Percentiles rank a stretch among this genome's conserved stretches.
Conservation (phyloP, 257 asterid species). For the Lavandula angustifolia region DNA sequence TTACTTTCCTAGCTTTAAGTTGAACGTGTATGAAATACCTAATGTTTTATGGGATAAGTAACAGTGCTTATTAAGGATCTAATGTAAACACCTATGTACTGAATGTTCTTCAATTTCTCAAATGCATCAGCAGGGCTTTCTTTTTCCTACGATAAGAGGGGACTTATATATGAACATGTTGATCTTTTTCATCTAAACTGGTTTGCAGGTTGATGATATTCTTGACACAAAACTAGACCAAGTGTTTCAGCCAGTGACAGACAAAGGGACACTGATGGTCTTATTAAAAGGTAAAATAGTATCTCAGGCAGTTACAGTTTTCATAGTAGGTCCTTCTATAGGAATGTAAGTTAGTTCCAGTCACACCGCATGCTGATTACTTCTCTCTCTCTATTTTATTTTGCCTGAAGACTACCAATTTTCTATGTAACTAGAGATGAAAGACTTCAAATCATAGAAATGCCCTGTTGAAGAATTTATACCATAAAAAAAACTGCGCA, state of each 20-base stretch:
- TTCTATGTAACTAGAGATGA: neutral
- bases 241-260: slow-evolving; percentile 81
- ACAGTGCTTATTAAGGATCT: too few species aligned
- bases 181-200: slow-evolving; percentile 27
- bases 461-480: slow-evolving; percentile 19
- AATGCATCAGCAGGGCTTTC: neutral
- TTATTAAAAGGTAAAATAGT: slow-evolving; percentile 66
- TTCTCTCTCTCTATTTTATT: neutral
- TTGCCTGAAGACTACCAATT: slow-evolving; percentile 3
- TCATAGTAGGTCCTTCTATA: slow-evolving; percentile 9
- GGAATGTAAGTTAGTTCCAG: neutral
- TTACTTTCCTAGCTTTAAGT: slow-evolving; percentile 10
- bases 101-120: too few species aligned
- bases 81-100: too few species aligned
- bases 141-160: slow-evolving; percentile 1
- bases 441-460: slow-evolving; percentile 22
- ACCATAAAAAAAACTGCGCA: slow-evolving; percentile 19
- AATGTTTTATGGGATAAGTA: neutral
- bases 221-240: slow-evolving; percentile 85
- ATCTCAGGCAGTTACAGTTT: slow-evolving; percentile 3
- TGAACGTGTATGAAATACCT: neutral
- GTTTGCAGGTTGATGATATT: slow-evolving; percentile 81
- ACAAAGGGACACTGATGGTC: slow-evolving; percentile 95
- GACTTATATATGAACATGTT: slow-evolving; percentile 2
- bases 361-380: slow-evolving; percentile 5